These are phyloP conservation scores for Metschnikowia cerradonensis DNA, from an alignment of 805 yeast species.

Conservation along the genomic window DNA sequence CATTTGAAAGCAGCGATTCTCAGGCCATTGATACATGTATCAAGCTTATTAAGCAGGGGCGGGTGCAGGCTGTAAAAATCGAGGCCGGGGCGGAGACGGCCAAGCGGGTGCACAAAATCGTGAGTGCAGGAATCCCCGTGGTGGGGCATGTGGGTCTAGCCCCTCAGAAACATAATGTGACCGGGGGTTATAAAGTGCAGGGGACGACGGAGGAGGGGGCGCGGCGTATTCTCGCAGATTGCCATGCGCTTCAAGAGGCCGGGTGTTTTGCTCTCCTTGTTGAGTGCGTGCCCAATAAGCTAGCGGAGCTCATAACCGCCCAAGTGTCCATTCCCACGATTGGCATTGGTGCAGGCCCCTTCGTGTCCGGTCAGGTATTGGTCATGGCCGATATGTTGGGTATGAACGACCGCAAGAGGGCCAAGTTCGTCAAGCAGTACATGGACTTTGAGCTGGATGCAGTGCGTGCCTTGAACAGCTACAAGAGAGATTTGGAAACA, in stretches of 20 bases:
- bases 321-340: slow-evolving; percentile 71
- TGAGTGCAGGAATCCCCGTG: slow-evolving; percentile 76
- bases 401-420: slow-evolving; percentile 46
- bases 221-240: slow-evolving; percentile 55
- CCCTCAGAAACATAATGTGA: slow-evolving; percentile 75
- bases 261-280: slow-evolving; percentile 75
- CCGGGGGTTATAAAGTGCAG: slow-evolving; percentile 88
- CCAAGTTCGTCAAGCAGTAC: slow-evolving; percentile 75
- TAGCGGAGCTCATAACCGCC: slow-evolving; percentile 63
- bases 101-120: slow-evolving; percentile 52
- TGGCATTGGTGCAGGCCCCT: slow-evolving; percentile 93
- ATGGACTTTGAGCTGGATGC: slow-evolving; percentile 47
- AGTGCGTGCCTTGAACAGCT: slow-evolving; percentile 48
- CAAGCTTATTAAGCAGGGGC: slow-evolving; percentile 49
- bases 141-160: slow-evolving; percentile 91
- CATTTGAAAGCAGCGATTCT: slow-evolving; percentile 61
- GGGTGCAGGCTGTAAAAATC: slow-evolving; percentile 71
- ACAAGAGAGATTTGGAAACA: slow-evolving; percentile 55
- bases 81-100: slow-evolving; percentile 70
- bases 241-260: slow-evolving; percentile 61
- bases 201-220: slow-evolving; percentile 61
- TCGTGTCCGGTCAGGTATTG: slow-evolving; percentile 82
- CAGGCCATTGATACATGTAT: slow-evolving; percentile 62
- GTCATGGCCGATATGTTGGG: slow-evolving; percentile 86
- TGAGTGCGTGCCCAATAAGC: slow-evolving; percentile 79